These are phyloP conservation scores for Pseudogymnoascus sp. DNA, from an alignment of 2,329 filamentous ascomycete genomes.

Conservation along the genomic window DNA sequence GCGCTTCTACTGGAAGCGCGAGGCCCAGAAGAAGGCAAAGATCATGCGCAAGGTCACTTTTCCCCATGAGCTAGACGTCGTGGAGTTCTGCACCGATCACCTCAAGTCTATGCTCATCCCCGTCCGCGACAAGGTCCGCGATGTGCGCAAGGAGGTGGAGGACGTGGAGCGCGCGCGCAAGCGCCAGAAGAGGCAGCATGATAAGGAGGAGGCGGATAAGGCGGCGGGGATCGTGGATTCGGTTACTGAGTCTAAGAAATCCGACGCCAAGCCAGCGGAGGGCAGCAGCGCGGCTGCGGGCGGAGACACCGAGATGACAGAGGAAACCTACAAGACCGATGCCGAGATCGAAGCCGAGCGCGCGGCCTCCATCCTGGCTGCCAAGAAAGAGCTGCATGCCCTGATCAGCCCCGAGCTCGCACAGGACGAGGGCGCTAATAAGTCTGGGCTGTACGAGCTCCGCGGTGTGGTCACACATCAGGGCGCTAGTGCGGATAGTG, in stretches of 20 bases:
- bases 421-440: constrained; percentile 76
- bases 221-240: constrained; percentile 39
- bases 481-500: constrained; percentile 91
- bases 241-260: constrained; percentile 34
- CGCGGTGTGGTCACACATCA: constrained; percentile 93
- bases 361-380: constrained; percentile 61
- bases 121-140: constrained; percentile 91
- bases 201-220: constrained; percentile 40
- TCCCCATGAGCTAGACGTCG: constrained; percentile 81
- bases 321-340: constrained; percentile 70
- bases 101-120: constrained; percentile 75
- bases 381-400: constrained; percentile 80
- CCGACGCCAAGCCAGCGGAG: constrained; percentile 34
- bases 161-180: constrained; percentile 89
- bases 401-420: constrained; percentile 68
- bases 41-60: constrained; percentile 99
- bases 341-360: constrained; percentile 85
- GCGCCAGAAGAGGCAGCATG: constrained; percentile 65
- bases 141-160: constrained; percentile 89
- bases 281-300: constrained; percentile 39
- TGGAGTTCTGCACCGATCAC: constrained; percentile 93
- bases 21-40: constrained; percentile 96
- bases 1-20: constrained; percentile 94
- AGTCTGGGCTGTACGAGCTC: constrained; percentile 91
- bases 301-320: constrained; percentile 62